A percentile compares a stretch with the other conserved stretches of the same genome.
Conservation (phyloP, 1,139 yeast species). For the Kodamaea sp. region DNA sequence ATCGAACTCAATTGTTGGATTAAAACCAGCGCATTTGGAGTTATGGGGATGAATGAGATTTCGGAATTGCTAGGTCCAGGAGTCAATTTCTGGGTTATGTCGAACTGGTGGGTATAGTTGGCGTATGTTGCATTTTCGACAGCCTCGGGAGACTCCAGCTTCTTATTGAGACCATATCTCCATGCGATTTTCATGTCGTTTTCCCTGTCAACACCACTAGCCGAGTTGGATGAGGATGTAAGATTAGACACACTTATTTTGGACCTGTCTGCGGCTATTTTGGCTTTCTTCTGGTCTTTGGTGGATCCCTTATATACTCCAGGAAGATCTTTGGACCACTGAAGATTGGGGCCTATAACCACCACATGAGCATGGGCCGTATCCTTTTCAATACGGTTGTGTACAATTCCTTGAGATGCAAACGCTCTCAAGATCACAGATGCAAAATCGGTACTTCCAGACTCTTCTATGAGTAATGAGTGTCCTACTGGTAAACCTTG, state of each 20-base stretch:
- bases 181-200: constrained; percentile 79
- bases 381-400: constrained; percentile 51
- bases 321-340: constrained; percentile 76
- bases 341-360: constrained; percentile 60
- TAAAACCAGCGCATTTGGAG: constrained; percentile 22
- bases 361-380: constrained; percentile 57
- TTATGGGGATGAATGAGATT: constrained; percentile 53
- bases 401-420: constrained; percentile 79
- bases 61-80: constrained; percentile 71
- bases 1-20: constrained; percentile 43
- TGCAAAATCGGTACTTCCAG: constrained; percentile 86
- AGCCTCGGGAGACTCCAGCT: constrained; percentile 23
- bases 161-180: constrained; percentile 71
- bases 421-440: constrained; percentile 70
- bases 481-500: constrained; percentile 84
- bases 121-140: constrained; percentile 12
- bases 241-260: constrained; percentile 70
- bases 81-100: constrained; percentile 64
- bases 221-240: constrained; percentile 28
- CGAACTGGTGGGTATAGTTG: constrained; percentile 65
- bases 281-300: constrained; percentile 63
- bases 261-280: constrained; percentile 57
- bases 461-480: constrained; percentile 73
- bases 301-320: constrained; percentile 75
- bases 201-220: constrained; percentile 10